Conservation (phyloP, 352 stramenopile genomes). For the Phytophthora litchii region DNA sequence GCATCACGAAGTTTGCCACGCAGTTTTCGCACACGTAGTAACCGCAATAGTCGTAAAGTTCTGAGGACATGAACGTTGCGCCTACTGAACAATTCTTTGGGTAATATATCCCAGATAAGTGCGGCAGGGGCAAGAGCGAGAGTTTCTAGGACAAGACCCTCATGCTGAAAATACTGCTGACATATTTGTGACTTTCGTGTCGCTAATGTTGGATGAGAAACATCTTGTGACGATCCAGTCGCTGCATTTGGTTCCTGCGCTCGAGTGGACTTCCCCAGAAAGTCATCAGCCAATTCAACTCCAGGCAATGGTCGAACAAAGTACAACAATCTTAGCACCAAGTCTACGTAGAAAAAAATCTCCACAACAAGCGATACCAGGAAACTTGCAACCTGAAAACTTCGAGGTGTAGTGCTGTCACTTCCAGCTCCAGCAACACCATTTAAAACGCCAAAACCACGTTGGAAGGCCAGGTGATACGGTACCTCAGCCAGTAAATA, state of each 20-base stretch:
- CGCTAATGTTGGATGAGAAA: conserved; percentile 12
- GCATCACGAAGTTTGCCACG: conserved; percentile 42
- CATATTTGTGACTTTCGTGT: conserved; percentile 30
- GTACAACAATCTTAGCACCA: conserved; percentile 45
- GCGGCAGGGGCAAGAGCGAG: conserved; percentile 41
- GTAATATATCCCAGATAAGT: conserved; percentile 65
- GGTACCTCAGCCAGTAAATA: conserved; percentile 49
- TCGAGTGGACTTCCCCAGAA: conserved; percentile 10
- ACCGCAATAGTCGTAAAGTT: conserved; percentile 50
- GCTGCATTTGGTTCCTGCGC: background rate
- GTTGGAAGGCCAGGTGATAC: conserved; percentile 53
- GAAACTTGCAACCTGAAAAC: conserved; percentile 48
- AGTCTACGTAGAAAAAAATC: conserved; percentile 64
- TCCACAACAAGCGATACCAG: conserved; percentile 43
- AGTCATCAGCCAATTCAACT: conserved; percentile 15
- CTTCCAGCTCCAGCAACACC: conserved; percentile 4
- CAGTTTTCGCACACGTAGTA: conserved; percentile 56
- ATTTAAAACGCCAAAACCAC: conserved; percentile 52
- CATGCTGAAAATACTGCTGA: conserved; percentile 47
- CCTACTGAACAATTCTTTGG: conserved; percentile 48
- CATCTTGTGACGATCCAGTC: conserved; percentile 7
- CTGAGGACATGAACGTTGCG: conserved; percentile 32
- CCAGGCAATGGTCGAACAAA: conserved; percentile 42
- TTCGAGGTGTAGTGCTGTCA: conserved; percentile 39
- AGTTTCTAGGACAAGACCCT: conserved; percentile 41